Evolutionary conservation across 441 rosid species (phyloP).

Genomic region (Gossypium davidsonii): DNA sequence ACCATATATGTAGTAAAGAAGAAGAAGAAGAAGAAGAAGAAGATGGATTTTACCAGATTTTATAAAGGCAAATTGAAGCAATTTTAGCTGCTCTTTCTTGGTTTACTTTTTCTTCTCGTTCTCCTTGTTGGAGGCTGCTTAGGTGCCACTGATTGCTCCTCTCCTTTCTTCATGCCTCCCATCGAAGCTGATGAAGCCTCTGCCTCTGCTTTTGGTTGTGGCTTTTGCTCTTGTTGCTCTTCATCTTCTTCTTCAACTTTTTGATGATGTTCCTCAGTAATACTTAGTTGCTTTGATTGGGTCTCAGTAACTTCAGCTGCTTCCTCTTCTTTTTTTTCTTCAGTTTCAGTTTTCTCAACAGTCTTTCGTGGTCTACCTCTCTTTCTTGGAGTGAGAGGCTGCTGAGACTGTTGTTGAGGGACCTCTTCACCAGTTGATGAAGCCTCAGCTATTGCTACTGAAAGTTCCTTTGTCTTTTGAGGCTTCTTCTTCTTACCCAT

Average conservation of each 20-base stretch:
- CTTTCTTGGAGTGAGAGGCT: constrained; percentile 39
- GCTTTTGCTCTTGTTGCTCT: constrained; percentile 19
- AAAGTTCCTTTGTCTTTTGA: constrained; percentile 56
- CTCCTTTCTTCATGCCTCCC: constrained; percentile 17
- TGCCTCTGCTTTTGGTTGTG: background rate
- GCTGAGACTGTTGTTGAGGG: constrained; percentile 18
- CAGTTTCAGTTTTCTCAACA: constrained; percentile 18
- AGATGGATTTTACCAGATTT: background rate
- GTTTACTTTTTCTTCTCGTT: constrained; percentile 56
- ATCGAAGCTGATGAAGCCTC: constrained; percentile 15
- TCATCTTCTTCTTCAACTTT: constrained; percentile 17
- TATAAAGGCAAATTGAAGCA: background rate
- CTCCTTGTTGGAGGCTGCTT: constrained; percentile 46
- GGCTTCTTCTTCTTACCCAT: constrained; percentile 80
- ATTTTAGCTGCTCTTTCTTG: constrained; percentile 66
- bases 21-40: background rate
- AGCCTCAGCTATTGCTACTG: constrained; percentile 56
- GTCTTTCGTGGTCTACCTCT: constrained; percentile 83
- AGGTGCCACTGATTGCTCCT: constrained; percentile 12
- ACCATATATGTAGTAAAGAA: background rate
- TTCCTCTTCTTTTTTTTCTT: constrained; percentile 25
- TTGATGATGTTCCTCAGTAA: constrained; percentile 18
- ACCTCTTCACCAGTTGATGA: constrained; percentile 31
- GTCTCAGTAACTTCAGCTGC: constrained; percentile 19
- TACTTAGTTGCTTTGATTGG: constrained; percentile 32